Evolutionary conservation across 179 eudicot genomes (phyloP), one percentile per base, ranked within the genome.

Genomic region (Vitellaria paradoxa): DNA sequence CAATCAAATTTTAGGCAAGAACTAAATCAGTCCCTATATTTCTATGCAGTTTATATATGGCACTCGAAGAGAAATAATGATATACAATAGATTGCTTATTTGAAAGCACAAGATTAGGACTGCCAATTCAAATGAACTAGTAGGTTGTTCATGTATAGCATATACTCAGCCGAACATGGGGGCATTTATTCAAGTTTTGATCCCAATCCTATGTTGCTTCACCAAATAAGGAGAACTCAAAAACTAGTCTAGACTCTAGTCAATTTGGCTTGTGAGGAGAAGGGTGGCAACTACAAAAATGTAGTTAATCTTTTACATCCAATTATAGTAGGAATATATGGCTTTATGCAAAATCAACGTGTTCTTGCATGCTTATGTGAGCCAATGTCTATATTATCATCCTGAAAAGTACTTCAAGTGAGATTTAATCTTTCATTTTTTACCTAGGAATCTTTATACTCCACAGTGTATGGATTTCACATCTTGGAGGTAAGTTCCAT

Each of bases 361-460:
- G 2, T 37, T 37, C 42, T 37, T 37, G 42, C 42, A 37, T 37
- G 42, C 42, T 37, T 37, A 37, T 4, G 4, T 37, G 4, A 37
- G 2, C 42, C 2, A 4, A 37, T 37, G 4, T 37, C 4, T 37
- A 10, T 40, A 4, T 14, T n/a, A n/a, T n/a, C n/a, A n/a, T n/a
- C n/a, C n/a, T 49, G 57, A 47, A 30, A 50, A 53, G 46, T 47
- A 7, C 18, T 76, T 65, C 65, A 55, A 9, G 10, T 59, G 47
- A 69, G 30, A 65, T 62, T 18, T 37, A 2, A 20, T 78, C 89
- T 68, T 70, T 93, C 98, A 94, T 83, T 96, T 80, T 96, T 98
- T 75, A 96, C 97, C 99, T 98, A 96, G 6, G 99, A 93, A 87
- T 96, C 98, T 84, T 93, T 93, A 84, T 91, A 92, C 82, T 93